phyloP scores from a whole-genome alignment of 305 asterid genomes.

The Coffea humblotiana region DNA sequence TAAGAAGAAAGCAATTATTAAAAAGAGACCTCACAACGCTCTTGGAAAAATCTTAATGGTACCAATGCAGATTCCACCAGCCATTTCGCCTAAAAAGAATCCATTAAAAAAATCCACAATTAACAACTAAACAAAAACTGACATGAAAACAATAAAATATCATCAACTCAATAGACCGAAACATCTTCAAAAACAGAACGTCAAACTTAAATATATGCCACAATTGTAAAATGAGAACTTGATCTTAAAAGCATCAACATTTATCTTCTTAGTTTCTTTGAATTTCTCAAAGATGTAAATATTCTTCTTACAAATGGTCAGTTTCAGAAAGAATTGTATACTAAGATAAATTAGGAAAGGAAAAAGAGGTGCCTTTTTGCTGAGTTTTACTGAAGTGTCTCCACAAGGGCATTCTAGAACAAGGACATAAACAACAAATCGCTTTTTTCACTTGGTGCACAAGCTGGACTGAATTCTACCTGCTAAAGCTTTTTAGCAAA shows the following conservation, averaged over 20 bases:
- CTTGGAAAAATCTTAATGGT: constrained; percentile 91
- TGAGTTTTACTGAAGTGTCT: neutral
- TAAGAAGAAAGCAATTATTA: neutral
- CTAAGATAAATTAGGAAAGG: neutral
- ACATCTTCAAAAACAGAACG: neutral
- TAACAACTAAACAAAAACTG: constrained; percentile 13
- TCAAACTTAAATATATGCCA: neutral
- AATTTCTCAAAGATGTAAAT: neutral
- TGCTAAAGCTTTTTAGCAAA: neutral
- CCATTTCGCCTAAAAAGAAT: constrained; percentile 74
- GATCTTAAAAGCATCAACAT: neutral
- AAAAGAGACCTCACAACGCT: constrained; percentile 82
- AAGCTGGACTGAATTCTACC: neutral
- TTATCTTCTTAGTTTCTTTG: neutral
- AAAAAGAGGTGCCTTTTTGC: neutral
- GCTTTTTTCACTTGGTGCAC: neutral
- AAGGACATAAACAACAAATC: neutral
- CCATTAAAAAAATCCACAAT: constrained; percentile 6
- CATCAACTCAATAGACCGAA: neutral
- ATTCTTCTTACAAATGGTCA: neutral
- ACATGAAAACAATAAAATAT: neutral
- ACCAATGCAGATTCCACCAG: constrained; percentile 93
- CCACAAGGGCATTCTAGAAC: neutral
- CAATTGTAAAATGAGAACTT: neutral
- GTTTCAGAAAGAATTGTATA: neutral